Base-by-base conservation (phyloP, 164 flowering plant genomes). In the Magnolia changhungtana region DNA sequence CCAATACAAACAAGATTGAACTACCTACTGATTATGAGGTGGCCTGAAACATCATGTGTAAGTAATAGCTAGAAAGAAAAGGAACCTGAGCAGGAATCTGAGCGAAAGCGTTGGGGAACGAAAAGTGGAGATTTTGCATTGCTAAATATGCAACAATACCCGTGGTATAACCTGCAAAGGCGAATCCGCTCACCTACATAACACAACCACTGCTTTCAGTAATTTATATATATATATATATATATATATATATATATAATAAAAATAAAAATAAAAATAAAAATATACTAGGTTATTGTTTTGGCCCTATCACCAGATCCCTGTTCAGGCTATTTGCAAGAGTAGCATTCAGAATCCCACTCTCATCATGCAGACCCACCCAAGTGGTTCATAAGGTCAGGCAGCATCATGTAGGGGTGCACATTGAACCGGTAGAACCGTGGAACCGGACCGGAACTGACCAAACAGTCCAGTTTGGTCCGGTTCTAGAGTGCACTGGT, bases 111-210 rank as follows among this genome's bases (percentile, higher is more conserved):
- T 94, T 80, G 3, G 97, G 96, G 7, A 75, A 71, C 23, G 95
- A 81, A n/a, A 85, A 6, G 63, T 85, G 83, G 77, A 92, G 85
- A 80, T 88, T 91, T 74, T 89, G 91, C 66, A 85, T 52, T 1
- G 90, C 96, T 78, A 95, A 70, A 82, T 95, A 95, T 70, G 97
- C 87, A 70, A 91, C 90, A 80, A 93, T 88, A 14, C 99, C 99
- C 75, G 97, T 93, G 27, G 93, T 90, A 83, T 95, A 95, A 67
- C 99, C 98, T 8, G 99, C 99, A 74, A 95, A 88, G 67, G 99
- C 99, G 82, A 95, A 91, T 27, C 99, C 99, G 67, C 94, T 95
- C 65, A 93, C 95, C 99, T 95, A 89, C 84, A 82, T 14, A 79
- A 71, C 9, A 69, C 49, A 72, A 59, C 19, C 7, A 29, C 7